Percentiles rank a stretch among this genome's conserved stretches.
These are phyloP conservation scores for Cercophora samala DNA, from an alignment of 495 filamentous ascomycete species.

Conservation along the genomic window DNA sequence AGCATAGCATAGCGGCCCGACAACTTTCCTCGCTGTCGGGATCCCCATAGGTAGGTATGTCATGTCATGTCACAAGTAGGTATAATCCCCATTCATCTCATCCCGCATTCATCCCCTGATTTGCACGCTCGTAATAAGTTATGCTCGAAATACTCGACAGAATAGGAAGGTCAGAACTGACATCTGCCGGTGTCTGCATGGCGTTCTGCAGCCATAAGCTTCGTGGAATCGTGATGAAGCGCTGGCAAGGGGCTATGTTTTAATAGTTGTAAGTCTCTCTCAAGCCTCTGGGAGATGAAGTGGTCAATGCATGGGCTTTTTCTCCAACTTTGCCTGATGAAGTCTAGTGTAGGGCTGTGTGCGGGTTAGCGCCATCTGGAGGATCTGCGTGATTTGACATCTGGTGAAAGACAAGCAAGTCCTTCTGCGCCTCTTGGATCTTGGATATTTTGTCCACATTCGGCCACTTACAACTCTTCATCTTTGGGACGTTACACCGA, in stretches of 20 bases:
- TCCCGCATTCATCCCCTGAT: neutral
- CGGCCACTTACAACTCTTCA: neutral
- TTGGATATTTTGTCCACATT: slow-evolving; percentile 12
- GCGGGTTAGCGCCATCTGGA: slow-evolving; percentile 4
- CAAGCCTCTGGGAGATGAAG: neutral
- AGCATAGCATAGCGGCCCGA: neutral
- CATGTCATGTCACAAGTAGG: neutral
- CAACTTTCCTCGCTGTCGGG: neutral
- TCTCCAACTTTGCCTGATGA: neutral
- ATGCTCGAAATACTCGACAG: neutral
- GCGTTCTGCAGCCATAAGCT: neutral
- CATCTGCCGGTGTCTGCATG: slow-evolving; percentile 5
- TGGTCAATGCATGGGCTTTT: neutral
- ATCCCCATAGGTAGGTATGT: no score
- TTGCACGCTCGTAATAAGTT: neutral
- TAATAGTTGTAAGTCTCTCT: neutral
- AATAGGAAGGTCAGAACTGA: slow-evolving; percentile 11
- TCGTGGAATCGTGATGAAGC: neutral
- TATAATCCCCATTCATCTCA: neutral
- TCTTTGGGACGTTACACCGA: neutral
- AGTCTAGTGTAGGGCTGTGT: slow-evolving; percentile 21
- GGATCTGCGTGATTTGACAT: slow-evolving; percentile 14
- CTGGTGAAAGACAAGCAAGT: neutral
- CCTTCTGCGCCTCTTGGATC: slow-evolving; percentile 13
- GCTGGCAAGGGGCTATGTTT: slow-evolving; percentile 4